Evolutionary conservation across 1,284 basidiomycete species (phyloP).

Genomic region (Trichosporon asahii): DNA sequence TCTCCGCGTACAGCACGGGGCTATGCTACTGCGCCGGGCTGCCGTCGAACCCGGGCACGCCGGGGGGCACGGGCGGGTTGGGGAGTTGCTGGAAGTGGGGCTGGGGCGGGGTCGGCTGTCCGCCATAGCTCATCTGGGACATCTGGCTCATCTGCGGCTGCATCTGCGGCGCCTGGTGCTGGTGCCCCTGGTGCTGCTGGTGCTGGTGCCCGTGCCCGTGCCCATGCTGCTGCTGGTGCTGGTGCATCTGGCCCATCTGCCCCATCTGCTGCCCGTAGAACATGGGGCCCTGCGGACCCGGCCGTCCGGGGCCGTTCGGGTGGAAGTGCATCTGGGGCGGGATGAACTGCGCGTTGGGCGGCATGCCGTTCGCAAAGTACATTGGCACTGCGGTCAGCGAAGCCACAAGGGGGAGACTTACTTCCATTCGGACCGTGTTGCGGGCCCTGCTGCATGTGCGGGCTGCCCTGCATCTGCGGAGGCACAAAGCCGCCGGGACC

Average conservation of each 20-base stretch:
- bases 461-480: constrained; percentile 30
- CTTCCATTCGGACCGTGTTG: constrained; percentile 37
- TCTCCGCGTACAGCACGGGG: constrained; percentile 9
- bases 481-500: constrained; percentile 31
- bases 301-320: constrained; percentile 26
- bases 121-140: constrained; percentile 19
- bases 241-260: constrained; percentile 14
- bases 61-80: constrained; percentile 3
- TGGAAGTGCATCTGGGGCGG: constrained; percentile 43
- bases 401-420: constrained; percentile 20
- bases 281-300: constrained; percentile 22
- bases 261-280: constrained; percentile 30
- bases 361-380: constrained; percentile 22
- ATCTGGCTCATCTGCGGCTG: constrained; percentile 24
- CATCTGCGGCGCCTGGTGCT: constrained; percentile 42
- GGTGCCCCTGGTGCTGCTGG: constrained; percentile 19
- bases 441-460: constrained; percentile 27
- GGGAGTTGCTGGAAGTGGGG: constrained; percentile 27
- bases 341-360: constrained; percentile 41
- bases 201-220: constrained; percentile 21
- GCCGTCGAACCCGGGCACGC: constrained; percentile 12
- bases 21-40: constrained; percentile 15
- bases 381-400: constrained; percentile 21
- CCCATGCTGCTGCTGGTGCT: constrained; percentile 21
- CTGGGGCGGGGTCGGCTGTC: constrained; percentile 26